Evolutionary conservation across 129 eudicot species (phyloP), one percentile per base, ranked within the genome.

Genomic region (Ambrosia artemisiifolia): DNA sequence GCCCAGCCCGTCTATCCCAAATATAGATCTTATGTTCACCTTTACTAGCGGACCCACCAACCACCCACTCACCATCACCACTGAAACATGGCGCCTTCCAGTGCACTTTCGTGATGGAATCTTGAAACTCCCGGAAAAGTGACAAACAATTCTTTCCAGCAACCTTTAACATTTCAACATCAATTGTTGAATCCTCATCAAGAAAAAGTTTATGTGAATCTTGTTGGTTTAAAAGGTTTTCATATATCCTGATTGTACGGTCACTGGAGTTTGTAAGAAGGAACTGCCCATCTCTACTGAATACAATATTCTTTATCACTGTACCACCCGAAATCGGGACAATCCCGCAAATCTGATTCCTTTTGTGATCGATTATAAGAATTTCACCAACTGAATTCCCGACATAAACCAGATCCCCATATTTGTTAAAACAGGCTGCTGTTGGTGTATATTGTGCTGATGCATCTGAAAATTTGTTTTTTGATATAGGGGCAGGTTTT

Each of bases 21-120:
- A 88, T 90, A 74, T 94, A 94, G 19, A 94, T 94, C 80, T 94
- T 94, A 73, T 94, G 99, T 84, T 94, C 99, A 54, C 99, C 99
- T 88, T 94, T 94, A 84, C 79, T 94, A 62, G 99, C 99, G 11
- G 99, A 90, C 36, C 99, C 99, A 42, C 99, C 97, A 73, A 94
- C 81, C 20, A 94, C 97, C 99, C 99, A 94, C 84, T 94, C 99
- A 4, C 97, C 93, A 71, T 94, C 99, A 20, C 99, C 97, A 62
- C 99, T 90, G 70, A 94, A 94, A 43, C 99, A 91, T 2, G 99
- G 97, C 11, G 93, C 99, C 79, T 94, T 94, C 99, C 99, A 94
- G 69, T 94, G 97, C 51, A 90, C 92, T 79, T 79, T 79, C 11
- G 97, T 94, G 30, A 94, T 82, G 19, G 97, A 86, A 75, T 94